phyloP scores from a whole-genome alignment of 306 rosid species.

The Quercus wislizeni region DNA sequence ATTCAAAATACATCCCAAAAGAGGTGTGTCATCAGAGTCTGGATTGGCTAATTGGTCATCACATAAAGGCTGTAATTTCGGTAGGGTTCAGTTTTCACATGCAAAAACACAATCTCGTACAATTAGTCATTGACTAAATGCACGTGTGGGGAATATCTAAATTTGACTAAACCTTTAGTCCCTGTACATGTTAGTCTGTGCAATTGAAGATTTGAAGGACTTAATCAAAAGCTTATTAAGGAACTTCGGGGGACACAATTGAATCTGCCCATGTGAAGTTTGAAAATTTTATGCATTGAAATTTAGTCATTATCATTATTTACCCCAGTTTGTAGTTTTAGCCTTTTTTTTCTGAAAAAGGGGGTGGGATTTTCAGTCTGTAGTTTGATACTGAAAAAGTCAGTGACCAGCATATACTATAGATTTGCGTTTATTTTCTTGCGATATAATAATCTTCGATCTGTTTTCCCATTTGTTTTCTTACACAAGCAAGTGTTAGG shows the following conservation, averaged over 20 bases:
- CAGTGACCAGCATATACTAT: no score
- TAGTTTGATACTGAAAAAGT: no score
- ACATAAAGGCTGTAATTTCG: background rate
- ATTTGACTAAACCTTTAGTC: slow-evolving; percentile 27
- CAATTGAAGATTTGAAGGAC: slow-evolving; percentile 32
- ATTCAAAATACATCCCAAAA: background rate
- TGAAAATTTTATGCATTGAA: slow-evolving; percentile 10
- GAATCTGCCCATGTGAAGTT: slow-evolving; percentile 37
- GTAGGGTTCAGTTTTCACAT: slow-evolving; percentile 33
- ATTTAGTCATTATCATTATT: background rate
- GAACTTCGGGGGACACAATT: slow-evolving; percentile 25
- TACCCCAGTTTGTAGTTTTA: background rate
- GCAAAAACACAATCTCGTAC: slow-evolving; percentile 28
- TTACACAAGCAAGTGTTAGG: no score
- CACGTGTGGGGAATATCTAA: slow-evolving; percentile 37
- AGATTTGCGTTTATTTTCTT: no score
- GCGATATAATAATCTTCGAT: no score
- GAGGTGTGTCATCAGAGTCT: background rate
- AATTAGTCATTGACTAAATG: slow-evolving; percentile 22
- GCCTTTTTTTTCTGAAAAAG: background rate
- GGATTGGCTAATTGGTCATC: background rate
- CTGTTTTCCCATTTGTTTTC: no score
- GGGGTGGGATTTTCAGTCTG: no score
- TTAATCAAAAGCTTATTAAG: slow-evolving; percentile 17
- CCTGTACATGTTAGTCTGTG: slow-evolving; percentile 32